These are phyloP conservation scores for Platismatia glauca DNA, from an alignment of 495 filamentous ascomycete genomes.

Conservation along the genomic window DNA sequence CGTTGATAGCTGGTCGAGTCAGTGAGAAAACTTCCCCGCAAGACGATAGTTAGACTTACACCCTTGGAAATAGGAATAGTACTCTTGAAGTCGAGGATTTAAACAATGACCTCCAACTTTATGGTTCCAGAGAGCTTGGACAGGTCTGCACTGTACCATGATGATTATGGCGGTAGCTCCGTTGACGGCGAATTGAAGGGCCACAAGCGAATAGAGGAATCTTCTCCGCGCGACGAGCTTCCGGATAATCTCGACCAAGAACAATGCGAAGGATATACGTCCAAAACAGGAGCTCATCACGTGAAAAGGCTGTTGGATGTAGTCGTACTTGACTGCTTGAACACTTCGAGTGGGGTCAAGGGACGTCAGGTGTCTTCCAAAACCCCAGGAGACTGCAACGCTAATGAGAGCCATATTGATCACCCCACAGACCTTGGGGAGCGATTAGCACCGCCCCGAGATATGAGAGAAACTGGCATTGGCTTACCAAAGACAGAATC, in stretches of 20 bases:
- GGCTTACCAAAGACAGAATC: background rate
- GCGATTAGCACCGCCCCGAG: background rate
- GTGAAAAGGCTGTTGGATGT: background rate
- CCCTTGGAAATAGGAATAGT: background rate
- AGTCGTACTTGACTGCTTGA: background rate
- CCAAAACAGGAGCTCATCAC: background rate
- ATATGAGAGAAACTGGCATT: background rate
- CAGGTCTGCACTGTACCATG: background rate
- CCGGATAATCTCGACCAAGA: background rate
- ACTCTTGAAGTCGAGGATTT: background rate
- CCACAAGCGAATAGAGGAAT: background rate
- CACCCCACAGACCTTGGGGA: background rate
- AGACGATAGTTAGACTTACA: background rate
- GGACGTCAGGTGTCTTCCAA: background rate
- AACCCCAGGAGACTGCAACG: background rate
- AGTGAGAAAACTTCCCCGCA: background rate
- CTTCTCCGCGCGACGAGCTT: background rate
- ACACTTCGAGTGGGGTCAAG: background rate
- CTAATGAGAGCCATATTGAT: background rate
- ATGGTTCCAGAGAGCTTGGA: background rate
- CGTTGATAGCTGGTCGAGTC: background rate
- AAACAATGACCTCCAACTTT: background rate
- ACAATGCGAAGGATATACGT: conserved; percentile 1
- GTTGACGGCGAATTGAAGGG: background rate
- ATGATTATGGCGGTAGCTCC: background rate